phyloP scores from a whole-genome alignment of 129 eudicot species.

The Helianthus tuberosus region DNA sequence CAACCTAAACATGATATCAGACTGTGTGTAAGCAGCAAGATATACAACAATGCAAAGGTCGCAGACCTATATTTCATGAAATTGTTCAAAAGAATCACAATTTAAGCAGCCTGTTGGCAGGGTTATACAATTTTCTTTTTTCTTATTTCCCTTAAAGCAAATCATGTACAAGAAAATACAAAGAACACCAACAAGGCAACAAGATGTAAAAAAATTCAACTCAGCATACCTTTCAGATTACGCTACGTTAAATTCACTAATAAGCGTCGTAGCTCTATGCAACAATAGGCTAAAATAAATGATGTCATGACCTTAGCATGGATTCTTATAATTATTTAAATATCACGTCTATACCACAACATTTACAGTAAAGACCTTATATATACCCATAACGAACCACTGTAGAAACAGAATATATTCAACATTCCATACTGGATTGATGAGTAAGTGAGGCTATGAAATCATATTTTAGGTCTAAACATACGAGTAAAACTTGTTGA shows the following conservation, averaged over 20 bases:
- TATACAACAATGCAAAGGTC: neutral
- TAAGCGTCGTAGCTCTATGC: neutral
- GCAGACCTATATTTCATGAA: neutral
- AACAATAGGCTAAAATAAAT: neutral
- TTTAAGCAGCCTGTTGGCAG: neutral
- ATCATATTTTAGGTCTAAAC: neutral
- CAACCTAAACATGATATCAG: slow-evolving; percentile 39
- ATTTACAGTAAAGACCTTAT: neutral
- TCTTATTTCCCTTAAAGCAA: slow-evolving; percentile 3
- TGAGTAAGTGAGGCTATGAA: neutral
- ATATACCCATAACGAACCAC: neutral
- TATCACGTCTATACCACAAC: neutral
- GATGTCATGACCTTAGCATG: neutral
- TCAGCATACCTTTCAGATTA: slow-evolving; percentile 11
- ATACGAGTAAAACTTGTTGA: too few species aligned
- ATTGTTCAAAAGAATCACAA: slow-evolving; percentile 9
- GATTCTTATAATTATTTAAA: neutral
- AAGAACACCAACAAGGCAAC: neutral
- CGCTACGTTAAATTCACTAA: neutral
- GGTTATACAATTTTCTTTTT: neutral
- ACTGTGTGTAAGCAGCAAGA: slow-evolving; percentile 13
- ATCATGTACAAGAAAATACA: neutral
- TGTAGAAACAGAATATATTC: slow-evolving; percentile 1
- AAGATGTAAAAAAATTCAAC: neutral
- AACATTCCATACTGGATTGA: neutral